These are phyloP conservation scores for Scleroderma bovista DNA, from an alignment of 768 basidiomycete genomes.

Conservation along the genomic window DNA sequence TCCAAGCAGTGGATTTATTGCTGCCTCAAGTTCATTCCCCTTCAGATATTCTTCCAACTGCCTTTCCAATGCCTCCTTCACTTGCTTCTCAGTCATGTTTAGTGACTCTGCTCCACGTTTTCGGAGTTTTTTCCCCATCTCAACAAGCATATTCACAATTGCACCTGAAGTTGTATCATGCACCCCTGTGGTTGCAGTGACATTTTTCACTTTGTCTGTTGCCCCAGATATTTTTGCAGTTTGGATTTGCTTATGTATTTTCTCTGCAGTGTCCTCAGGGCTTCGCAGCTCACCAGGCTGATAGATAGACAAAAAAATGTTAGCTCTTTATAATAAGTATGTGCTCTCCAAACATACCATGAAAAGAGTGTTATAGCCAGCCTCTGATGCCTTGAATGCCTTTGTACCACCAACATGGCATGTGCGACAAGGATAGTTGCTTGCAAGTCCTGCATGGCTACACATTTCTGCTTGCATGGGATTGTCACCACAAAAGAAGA, in stretches of 20 bases:
- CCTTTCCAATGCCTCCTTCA: background rate
- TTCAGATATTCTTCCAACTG: background rate
- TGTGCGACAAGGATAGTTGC: conserved; percentile 37
- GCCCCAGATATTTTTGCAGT: background rate
- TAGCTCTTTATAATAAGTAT: too few species aligned
- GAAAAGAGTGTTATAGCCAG: conserved; percentile 33
- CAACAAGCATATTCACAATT: conserved; percentile 1
- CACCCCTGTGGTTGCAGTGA: background rate
- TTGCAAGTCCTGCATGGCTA: conserved; percentile 36
- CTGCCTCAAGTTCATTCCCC: too few species aligned
- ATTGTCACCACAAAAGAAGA: conserved; percentile 34
- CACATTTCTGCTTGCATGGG: conserved; percentile 22
- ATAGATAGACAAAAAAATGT: too few species aligned
- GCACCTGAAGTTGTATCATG: background rate
- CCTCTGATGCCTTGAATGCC: conserved; percentile 26
- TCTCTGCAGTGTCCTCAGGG: background rate
- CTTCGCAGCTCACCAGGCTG: background rate
- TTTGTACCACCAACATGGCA: conserved; percentile 34
- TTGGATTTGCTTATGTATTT: background rate
- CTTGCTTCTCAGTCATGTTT: background rate
- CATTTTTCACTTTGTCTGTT: conserved; percentile 1
- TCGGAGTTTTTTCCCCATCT: conserved; percentile 1
- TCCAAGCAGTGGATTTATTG: conserved; percentile 5
- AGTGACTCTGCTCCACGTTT: background rate
- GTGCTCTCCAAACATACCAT: too few species aligned